Evolutionary conservation across 768 basidiomycete genomes (phyloP).

Genomic region (Termitomyces sp.): DNA sequence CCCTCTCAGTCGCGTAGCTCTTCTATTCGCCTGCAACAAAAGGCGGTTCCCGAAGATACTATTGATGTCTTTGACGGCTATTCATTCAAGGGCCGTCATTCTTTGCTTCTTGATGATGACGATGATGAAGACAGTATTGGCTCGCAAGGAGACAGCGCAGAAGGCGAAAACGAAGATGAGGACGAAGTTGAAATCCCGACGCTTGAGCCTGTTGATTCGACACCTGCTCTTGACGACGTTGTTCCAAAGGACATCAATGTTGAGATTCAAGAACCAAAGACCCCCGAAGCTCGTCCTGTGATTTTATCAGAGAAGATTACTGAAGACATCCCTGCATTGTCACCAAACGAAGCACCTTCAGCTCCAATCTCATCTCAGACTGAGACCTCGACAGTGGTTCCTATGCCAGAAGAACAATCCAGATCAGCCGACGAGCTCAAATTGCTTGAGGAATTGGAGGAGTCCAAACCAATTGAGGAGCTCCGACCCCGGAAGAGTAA

Average conservation of each 20-base stretch:
- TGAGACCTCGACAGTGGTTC: conserved; percentile 4
- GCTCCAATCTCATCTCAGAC: conserved; percentile 1
- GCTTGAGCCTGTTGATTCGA: conserved; percentile 14
- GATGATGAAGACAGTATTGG: conserved; percentile 48
- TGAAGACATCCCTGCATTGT: conserved; percentile 16
- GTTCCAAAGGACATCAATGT: conserved; percentile 19
- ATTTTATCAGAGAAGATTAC: conserved; percentile 21
- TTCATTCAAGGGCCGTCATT: conserved; percentile 85
- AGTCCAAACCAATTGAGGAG: conserved; percentile 12
- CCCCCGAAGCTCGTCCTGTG: conserved; percentile 60
- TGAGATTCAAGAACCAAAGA: conserved; percentile 56
- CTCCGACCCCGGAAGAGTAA: conserved; percentile 21
- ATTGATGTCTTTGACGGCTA: conserved; percentile 91
- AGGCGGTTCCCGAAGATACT: conserved; percentile 38
- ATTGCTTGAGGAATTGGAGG: conserved; percentile 4
- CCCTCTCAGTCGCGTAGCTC: conserved; percentile 78
- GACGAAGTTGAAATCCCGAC: conserved; percentile 21
- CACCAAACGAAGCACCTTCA: conserved; percentile 13
- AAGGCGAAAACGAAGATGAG: conserved; percentile 22
- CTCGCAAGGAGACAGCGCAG: conserved; percentile 39
- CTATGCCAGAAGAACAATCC: not conserved
- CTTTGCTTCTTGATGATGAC: conserved; percentile 70
- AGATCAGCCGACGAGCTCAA: conserved; percentile 16
- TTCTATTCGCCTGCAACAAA: conserved; percentile 43
- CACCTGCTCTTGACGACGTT: conserved; percentile 11